Base-by-base conservation (phyloP, 202 grass and related monocot genomes). In the Eragrostis tef region DNA sequence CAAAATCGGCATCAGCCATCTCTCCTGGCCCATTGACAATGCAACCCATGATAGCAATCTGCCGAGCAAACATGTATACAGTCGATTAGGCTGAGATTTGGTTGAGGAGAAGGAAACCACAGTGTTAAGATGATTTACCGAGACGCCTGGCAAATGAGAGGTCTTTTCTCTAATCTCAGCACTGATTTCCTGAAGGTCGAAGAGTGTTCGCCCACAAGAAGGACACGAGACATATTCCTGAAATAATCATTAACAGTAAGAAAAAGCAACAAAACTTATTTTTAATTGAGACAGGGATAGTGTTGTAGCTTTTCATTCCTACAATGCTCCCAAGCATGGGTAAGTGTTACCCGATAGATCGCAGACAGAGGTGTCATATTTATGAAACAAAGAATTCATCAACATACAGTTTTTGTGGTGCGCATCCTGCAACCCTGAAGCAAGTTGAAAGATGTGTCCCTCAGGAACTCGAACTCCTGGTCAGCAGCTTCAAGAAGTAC, bases 371-470 rank as follows among this genome's bases (percentile, higher is more conserved):
- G 13, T 64, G 17, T 53, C 29, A 49, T 71, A 46, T 77, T 9
- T 70, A 47, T 31, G 36, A 67, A 67, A 45, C 17, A 78, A 65
- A 86, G 14, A 89, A 63, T 67, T 20, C 51, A 80, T 75, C 0
- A 71, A 85, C 93, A 4, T 93, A 99, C 96, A 9, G 96, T 99
- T 93, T 99, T 99, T 77, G 96, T 99, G 89, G 96, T 99, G 88
- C 96, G 92, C 96, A 99, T 99, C 81, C 96, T 94, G 90, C 96
- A 99, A 72, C 96, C 96, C 87, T 99, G 96, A 73, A 99, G 86
- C 78, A 99, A 85, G 72, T 99, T 99, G 88, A 99, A 99, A 75
- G 96, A 99, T 67, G 91, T 97, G 79, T 89, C 86, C 77, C 88
- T 88, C 84, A 97, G 83, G 59, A 91, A 97, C 63, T 97, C 94